These are phyloP conservation scores for Teratosphaeria epicoccoides DNA, from an alignment of 2,329 filamentous ascomycete genomes.

Conservation along the genomic window DNA sequence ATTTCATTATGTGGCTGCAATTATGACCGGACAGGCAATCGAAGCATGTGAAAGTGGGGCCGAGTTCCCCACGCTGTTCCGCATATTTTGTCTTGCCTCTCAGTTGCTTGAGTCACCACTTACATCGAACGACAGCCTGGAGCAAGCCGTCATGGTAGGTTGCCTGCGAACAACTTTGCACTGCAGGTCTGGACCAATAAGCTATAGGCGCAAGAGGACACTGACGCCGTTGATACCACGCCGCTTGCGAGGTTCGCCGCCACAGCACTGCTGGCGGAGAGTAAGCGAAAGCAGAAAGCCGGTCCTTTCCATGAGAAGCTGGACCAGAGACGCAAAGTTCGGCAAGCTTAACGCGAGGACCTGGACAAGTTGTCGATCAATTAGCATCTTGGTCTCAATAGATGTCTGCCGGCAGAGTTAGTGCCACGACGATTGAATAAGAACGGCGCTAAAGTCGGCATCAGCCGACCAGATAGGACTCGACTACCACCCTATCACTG, in stretches of 20 bases:
- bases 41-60: neutral
- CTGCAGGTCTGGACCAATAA: neutral
- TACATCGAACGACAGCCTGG: no score
- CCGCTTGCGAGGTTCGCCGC: no score
- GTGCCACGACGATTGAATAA: neutral
- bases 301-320: neutral
- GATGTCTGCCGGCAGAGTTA: neutral
- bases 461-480: neutral
- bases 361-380: neutral
- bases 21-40: neutral
- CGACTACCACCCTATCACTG: neutral
- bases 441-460: neutral
- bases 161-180: neutral
- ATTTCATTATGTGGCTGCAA: neutral
- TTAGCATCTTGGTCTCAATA: neutral
- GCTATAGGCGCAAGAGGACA: neutral
- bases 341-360: neutral
- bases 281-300: no score
- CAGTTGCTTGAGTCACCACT: no score
- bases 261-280: no score
- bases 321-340: neutral
- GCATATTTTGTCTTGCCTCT: neutral
- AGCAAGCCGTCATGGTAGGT: neutral
- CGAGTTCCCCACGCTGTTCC: neutral
- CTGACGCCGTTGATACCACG: neutral